A percentile compares a stretch with the other conserved stretches of the same genome.
phyloP scores from a whole-genome alignment of 305 asterid genomes.

The Solanum hybrid region DNA sequence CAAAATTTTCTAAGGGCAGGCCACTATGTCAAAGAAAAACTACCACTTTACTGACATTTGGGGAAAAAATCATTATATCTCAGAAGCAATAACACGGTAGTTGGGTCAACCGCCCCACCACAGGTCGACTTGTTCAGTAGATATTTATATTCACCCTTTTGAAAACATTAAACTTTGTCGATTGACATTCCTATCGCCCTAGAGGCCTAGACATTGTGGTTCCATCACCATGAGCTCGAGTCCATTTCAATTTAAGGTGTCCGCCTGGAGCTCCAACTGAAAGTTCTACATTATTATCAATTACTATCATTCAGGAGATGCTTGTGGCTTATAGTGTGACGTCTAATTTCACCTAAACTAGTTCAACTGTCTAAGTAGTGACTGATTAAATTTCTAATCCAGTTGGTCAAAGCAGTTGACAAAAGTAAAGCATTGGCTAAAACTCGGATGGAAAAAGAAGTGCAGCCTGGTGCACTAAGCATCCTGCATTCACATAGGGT shows the following conservation, averaged over 20 bases:
- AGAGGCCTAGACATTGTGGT: background rate
- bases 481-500: background rate
- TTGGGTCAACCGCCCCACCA: background rate
- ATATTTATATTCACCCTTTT: background rate
- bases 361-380: background rate
- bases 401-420: background rate
- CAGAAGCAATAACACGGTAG: background rate
- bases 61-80: background rate
- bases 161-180: background rate
- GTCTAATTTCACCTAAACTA: slow-evolving; percentile 4
- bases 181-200: background rate
- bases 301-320: background rate
- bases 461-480: background rate
- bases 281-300: background rate
- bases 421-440: background rate
- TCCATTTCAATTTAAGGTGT: background rate
- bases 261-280: background rate
- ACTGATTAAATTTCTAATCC: background rate
- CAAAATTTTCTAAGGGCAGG: background rate
- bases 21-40: background rate
- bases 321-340: background rate
- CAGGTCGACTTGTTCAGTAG: background rate
- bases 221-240: background rate
- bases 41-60: background rate
- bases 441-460: background rate